Base-by-base conservation (phyloP, 805 yeast genomes). In the Jamesozyma piceae region DNA sequence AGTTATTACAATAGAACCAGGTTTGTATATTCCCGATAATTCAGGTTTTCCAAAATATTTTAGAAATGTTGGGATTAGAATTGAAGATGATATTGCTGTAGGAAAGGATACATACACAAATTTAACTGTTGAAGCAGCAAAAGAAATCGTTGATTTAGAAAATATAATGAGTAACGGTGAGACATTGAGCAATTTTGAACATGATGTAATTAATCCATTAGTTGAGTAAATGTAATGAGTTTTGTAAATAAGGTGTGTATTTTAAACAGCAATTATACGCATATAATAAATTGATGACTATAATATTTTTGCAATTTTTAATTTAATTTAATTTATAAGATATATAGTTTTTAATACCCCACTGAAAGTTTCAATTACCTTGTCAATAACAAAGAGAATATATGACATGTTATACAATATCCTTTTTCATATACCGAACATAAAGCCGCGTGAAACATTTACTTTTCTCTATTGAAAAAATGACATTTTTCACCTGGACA, bases 1-100 rank as follows among this genome's bases (percentile, higher is more conserved):
- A 58, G 97, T 90, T 3, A 70, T 92, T 38, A 92, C 99, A 2
- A 78, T 94, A 20, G 99, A 94, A 60, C 98, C 98, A 0, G 99
- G 98, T 22, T 72, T 92, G 24, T 92, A 92, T 59, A 75, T 94
- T 35, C 97, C 98, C 1, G 70, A 74, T 50, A 78, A 74, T 42
- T 51, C 57, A 21, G 69, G 67, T 44, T 90, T 80, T 72, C 97
- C 98, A 19, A 70, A 74, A 47, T 77, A 77, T 52, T 90, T 76
- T 66, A 80, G 85, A 55, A 89, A 89, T 26, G 81, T 92, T 39
- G 99, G 97, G 2, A 83, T 92, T 21, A 77, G 99, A 53, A 83
- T 92, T 27, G 99, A 92, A 63, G 99, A 92, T 65, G 89, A 92
- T 60, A 74, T 90, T 30, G 95, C 82, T 0, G 76, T 89, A 30